Conservation (phyloP, 2,329 filamentous ascomycete genomes). For the Graphilbum ipis-grandicollis region DNA sequence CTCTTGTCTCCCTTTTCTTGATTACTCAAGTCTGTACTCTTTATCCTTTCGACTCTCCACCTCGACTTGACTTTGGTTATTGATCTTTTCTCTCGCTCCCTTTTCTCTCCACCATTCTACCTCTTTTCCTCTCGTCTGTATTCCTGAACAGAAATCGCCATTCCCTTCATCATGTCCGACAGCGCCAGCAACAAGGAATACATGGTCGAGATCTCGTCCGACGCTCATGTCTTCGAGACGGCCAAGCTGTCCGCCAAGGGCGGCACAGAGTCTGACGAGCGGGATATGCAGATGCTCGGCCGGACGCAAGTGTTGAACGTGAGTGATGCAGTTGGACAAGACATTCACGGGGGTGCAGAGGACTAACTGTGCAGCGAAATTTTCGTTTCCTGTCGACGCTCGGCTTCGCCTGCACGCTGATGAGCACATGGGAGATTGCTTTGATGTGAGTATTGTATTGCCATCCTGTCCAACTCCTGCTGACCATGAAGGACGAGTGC, state of each 20-base stretch:
- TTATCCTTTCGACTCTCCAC: too few relatives aligned
- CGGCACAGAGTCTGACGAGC: constrained; percentile 14
- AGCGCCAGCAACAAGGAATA: constrained; percentile 7
- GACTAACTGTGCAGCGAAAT: constrained; percentile 19
- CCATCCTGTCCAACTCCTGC: too few relatives aligned
- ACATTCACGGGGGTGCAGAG: not conserved
- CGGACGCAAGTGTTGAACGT: constrained; percentile 10
- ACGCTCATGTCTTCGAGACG: constrained; percentile 8
- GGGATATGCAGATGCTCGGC: constrained; percentile 15
- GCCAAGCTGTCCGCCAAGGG: constrained; percentile 8
- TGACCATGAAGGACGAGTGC: constrained; percentile 13
- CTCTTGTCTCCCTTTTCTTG: too few relatives aligned
- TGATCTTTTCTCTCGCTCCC: not conserved
- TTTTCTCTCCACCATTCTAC: not conserved
- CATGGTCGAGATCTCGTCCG: constrained; percentile 5
- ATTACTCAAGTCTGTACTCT: too few relatives aligned
- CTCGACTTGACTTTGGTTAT: too few relatives aligned
- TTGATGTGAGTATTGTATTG: constrained; percentile 15
- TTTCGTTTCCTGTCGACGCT: constrained; percentile 32
- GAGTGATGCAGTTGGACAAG: not conserved
- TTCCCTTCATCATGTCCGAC: constrained; percentile 5
- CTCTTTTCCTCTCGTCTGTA: not conserved
- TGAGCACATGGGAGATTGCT: constrained; percentile 35
- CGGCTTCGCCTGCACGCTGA: constrained; percentile 32
- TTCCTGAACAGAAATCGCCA: not conserved